Conservation (phyloP, 2,329 filamentous ascomycete species). For the Ceratocystis ficicola region DNA sequence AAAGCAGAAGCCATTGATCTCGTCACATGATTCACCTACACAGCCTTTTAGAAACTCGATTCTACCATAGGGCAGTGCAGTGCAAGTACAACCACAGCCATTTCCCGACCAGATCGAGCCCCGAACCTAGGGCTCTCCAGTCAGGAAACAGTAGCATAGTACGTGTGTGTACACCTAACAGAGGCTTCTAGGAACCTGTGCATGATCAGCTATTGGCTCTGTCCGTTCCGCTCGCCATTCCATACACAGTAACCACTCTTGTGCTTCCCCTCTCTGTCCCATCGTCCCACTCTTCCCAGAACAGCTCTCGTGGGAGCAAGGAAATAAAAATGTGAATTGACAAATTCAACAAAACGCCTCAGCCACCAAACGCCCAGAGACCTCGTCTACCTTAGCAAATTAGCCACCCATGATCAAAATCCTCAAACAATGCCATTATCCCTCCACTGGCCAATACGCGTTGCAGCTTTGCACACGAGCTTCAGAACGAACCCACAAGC, state of each 20-base stretch:
- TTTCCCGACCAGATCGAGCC: not conserved
- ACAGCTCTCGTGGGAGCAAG: too few relatives aligned
- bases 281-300: not conserved
- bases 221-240: not conserved
- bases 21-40: not conserved
- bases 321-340: not conserved
- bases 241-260: not conserved
- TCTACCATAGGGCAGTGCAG: not conserved
- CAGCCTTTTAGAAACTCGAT: not conserved
- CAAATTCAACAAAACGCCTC: not conserved
- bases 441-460: not conserved
- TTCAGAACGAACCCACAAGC: not conserved
- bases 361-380: not conserved
- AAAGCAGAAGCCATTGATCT: not conserved
- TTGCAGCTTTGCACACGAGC: constrained; percentile 10
- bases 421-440: constrained; percentile 5
- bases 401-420: not conserved
- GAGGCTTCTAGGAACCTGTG: not conserved
- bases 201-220: not conserved
- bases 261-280: not conserved
- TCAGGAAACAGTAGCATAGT: too few relatives aligned
- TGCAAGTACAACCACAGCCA: not conserved
- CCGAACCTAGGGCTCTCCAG: not conserved
- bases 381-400: not conserved
- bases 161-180: not conserved